These are phyloP conservation scores for Dichomitus squalens DNA, from an alignment of 1,284 basidiomycete species.

Conservation along the genomic window DNA sequence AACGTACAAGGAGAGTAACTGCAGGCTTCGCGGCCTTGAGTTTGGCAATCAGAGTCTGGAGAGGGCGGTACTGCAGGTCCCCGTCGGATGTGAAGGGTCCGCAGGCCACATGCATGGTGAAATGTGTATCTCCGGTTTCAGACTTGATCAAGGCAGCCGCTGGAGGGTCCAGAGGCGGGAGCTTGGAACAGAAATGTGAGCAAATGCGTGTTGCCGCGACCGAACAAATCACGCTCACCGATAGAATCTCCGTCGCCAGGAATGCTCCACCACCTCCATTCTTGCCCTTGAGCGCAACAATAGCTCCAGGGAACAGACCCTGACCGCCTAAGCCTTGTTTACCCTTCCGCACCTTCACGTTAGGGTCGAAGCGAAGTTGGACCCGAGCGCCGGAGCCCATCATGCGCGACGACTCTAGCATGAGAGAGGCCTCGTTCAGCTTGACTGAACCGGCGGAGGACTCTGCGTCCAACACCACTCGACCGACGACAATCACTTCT, in stretches of 20 bases:
- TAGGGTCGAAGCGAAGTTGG: constrained; percentile 69
- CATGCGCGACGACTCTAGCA: constrained; percentile 82
- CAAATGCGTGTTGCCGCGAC: constrained; percentile 19
- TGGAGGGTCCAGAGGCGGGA: constrained; percentile 51
- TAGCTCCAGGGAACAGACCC: constrained; percentile 88
- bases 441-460: constrained; percentile 56
- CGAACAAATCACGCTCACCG: constrained; percentile 46
- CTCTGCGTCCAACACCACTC: constrained; percentile 78
- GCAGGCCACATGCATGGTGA: constrained; percentile 71
- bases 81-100: constrained; percentile 84
- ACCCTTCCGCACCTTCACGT: constrained; percentile 69
- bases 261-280: constrained; percentile 93
- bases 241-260: constrained; percentile 80
- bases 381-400: constrained; percentile 75
- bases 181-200: constrained; percentile 35
- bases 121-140: constrained; percentile 42
- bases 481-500: constrained; percentile 76
- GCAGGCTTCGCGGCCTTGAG: constrained; percentile 68
- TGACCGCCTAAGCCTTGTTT: constrained; percentile 66
- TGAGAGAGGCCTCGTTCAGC: constrained; percentile 72
- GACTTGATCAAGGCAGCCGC: constrained; percentile 37
- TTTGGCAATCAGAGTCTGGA: constrained; percentile 60
- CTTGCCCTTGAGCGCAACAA: constrained; percentile 86
- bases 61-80: constrained; percentile 77
- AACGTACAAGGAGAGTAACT: constrained; percentile 76